Conservation (phyloP, 2,329 filamentous ascomycete genomes). For the Aspergillus pseudoviridinutans region DNA sequence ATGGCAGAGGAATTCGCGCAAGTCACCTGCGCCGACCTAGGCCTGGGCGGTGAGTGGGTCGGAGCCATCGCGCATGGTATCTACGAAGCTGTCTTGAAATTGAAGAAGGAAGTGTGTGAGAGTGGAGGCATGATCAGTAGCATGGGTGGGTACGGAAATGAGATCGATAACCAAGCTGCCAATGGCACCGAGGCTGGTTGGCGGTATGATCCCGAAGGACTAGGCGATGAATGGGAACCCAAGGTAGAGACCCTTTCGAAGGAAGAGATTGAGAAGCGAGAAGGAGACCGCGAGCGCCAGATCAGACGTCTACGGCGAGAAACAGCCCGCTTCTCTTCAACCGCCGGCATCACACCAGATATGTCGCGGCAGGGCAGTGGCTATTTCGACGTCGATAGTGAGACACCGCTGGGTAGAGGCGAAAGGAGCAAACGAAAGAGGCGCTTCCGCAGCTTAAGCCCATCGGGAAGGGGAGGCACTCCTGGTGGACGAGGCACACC, state of each 20-base stretch:
- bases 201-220: slow-evolving; percentile 89
- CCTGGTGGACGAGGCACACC: slow-evolving; percentile 74
- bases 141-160: slow-evolving; percentile 61
- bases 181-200: slow-evolving; percentile 82
- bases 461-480: slow-evolving; percentile 64
- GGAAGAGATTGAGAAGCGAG: slow-evolving; percentile 95
- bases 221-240: slow-evolving; percentile 80
- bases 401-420: slow-evolving; percentile 86
- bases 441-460: slow-evolving; percentile 83
- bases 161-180: slow-evolving; percentile 85
- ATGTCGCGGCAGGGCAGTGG: slow-evolving; percentile 57
- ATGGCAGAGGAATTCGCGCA: slow-evolving; percentile 90
- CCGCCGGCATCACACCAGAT: slow-evolving; percentile 74
- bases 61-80: slow-evolving; percentile 93
- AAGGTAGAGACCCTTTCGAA: slow-evolving; percentile 79
- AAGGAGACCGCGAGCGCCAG: slow-evolving; percentile 89
- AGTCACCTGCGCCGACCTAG: slow-evolving; percentile 87
- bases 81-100: slow-evolving; percentile 84
- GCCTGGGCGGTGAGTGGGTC: slow-evolving; percentile 87
- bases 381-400: slow-evolving; percentile 57
- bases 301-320: slow-evolving; percentile 82
- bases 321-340: slow-evolving; percentile 87
- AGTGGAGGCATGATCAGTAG: slow-evolving; percentile 79
- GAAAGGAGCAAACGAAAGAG: slow-evolving; percentile 95
- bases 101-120: slow-evolving; percentile 96